Evolutionary conservation across 768 basidiomycete genomes (phyloP).

Genomic region (Strobilomyces echinocephalus): DNA sequence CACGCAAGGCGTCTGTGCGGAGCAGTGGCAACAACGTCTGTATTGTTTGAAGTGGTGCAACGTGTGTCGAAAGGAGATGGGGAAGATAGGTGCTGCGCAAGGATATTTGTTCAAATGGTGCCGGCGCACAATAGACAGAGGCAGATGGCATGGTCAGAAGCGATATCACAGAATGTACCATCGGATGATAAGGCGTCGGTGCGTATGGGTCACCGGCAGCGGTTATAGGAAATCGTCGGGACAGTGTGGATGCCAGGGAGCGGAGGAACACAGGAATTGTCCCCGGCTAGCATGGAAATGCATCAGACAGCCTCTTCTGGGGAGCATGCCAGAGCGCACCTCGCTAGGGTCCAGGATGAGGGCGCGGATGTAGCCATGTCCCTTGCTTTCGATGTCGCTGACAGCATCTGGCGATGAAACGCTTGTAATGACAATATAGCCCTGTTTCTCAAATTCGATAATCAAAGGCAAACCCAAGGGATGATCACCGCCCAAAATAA

Average conservation of each 20-base stretch:
- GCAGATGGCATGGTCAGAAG: constrained; percentile 55
- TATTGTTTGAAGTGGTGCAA: constrained; percentile 71
- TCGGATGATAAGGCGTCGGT: constrained; percentile 57
- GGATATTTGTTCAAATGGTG: constrained; percentile 69
- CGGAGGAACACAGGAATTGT: constrained; percentile 74
- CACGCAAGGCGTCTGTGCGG: constrained; percentile 56
- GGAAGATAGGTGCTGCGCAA: constrained; percentile 60
- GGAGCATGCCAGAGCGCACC: constrained; percentile 36
- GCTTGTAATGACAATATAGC: constrained; percentile 80
- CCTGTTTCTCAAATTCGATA: constrained; percentile 66
- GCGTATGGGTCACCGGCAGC: constrained; percentile 77
- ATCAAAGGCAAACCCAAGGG: constrained; percentile 70
- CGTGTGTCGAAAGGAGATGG: constrained; percentile 68
- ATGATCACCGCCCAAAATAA: constrained; percentile 78
- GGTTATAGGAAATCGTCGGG: constrained; percentile 77
- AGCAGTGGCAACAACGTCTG: constrained; percentile 75
- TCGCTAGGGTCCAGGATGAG: constrained; percentile 77
- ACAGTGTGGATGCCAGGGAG: constrained; percentile 73
- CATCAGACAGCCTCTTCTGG: constrained; percentile 1
- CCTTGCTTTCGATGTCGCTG: constrained; percentile 54
- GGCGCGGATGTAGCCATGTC: constrained; percentile 74
- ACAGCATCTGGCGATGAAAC: constrained; percentile 68
- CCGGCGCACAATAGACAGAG: constrained; percentile 35
- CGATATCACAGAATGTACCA: constrained; percentile 76
- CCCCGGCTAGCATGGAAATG: constrained; percentile 46